phyloP scores from a whole-genome alignment of 225 moss, liverwort and hornwort genomes.

The Polytrichum formosum region DNA sequence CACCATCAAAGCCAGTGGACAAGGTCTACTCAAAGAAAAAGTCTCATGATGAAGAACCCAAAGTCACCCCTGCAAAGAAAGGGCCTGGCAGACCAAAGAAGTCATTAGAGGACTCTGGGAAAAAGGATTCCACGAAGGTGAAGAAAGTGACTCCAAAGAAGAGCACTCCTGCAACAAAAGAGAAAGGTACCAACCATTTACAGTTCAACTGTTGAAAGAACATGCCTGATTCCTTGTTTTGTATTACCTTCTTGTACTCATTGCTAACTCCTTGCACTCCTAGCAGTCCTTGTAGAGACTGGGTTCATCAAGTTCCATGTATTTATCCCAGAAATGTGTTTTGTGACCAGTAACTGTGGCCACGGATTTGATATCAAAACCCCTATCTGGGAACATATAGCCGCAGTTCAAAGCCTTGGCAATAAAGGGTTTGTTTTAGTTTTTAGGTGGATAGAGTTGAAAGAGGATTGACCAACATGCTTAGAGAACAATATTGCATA shows the following conservation, averaged over 20 bases:
- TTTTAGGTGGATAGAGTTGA: too few relatives aligned
- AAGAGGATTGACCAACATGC: too few relatives aligned
- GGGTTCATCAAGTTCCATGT: not conserved
- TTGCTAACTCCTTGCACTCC: not conserved
- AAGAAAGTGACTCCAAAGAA: constrained; percentile 10
- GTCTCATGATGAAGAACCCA: constrained; percentile 24
- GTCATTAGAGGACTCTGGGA: constrained; percentile 29
- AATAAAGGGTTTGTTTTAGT: constrained; percentile 4
- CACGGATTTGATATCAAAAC: too few relatives aligned
- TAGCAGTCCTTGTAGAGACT: not conserved
- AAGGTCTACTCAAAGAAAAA: constrained; percentile 71
- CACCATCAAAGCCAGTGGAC: constrained; percentile 55
- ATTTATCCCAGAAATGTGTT: not conserved
- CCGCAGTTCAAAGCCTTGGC: too few relatives aligned
- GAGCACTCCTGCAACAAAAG: constrained; percentile 6
- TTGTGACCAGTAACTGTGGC: not conserved
- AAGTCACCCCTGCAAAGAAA: constrained; percentile 20
- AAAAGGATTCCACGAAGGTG: constrained; percentile 34
- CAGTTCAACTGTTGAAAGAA: not conserved
- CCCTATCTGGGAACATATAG: too few relatives aligned
- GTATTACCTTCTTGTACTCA: too few relatives aligned
- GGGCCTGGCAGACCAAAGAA: constrained; percentile 42
- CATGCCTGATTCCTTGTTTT: not conserved
- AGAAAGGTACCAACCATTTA: not conserved
- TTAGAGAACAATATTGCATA: too few relatives aligned